These are phyloP conservation scores for Clathrospora elynae DNA, from an alignment of 2,329 filamentous ascomycete species.

Conservation along the genomic window DNA sequence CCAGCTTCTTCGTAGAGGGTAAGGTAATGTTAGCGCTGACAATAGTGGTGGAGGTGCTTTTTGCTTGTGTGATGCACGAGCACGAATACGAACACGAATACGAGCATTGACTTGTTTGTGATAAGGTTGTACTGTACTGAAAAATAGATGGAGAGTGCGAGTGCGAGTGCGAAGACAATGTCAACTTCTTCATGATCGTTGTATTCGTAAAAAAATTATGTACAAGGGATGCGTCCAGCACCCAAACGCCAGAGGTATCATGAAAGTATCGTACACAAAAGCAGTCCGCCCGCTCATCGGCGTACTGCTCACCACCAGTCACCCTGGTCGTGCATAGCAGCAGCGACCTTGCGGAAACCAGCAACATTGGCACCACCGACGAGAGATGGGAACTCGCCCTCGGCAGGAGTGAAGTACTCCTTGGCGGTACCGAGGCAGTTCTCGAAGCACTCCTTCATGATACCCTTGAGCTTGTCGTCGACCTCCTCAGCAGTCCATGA, in stretches of 20 bases:
- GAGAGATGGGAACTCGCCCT: conserved; percentile 85
- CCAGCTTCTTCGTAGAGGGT: no score
- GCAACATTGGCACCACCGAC: conserved; percentile 97
- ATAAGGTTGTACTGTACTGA: no score
- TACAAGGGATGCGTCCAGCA: conserved; percentile 17
- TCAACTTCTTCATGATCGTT: conserved; percentile 19
- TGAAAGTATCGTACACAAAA: conserved; percentile 36
- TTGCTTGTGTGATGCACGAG: no score
- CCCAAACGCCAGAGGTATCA: conserved; percentile 30
- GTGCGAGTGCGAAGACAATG: no score
- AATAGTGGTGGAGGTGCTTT: no score
- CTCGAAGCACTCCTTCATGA: conserved; percentile 94
- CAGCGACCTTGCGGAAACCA: conserved; percentile 93
- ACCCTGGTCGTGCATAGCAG: conserved; percentile 94
- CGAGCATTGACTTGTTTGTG: neutral
- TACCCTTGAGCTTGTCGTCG: conserved; percentile 84
- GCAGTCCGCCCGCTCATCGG: conserved; percentile 13
- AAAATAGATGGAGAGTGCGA: no score
- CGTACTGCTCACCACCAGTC: conserved; percentile 72
- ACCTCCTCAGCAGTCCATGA: conserved; percentile 89
- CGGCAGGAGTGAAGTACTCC: conserved; percentile 78
- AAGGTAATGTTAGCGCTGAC: no score
- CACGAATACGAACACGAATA: no score
- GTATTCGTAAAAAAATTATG: conserved; percentile 28
- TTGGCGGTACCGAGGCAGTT: conserved; percentile 87